phyloP scores from a whole-genome alignment of 1,284 basidiomycete genomes.

The Sphaerobolus stellatus region DNA sequence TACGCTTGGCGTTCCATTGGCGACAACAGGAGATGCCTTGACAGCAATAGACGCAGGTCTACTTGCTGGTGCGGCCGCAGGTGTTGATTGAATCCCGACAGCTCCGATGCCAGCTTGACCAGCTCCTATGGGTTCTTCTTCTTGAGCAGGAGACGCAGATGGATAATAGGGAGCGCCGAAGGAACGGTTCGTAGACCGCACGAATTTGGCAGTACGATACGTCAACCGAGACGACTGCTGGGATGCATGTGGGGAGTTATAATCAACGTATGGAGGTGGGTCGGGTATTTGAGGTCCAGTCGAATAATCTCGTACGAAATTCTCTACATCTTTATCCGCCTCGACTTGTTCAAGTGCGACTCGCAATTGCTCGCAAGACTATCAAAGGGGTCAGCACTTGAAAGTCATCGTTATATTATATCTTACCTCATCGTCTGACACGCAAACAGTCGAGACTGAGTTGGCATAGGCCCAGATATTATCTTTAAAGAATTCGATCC shows the following conservation, averaged over 20 bases:
- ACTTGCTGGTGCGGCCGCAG: background rate
- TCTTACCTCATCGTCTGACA: slow-evolving; percentile 92
- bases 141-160: slow-evolving; percentile 37
- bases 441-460: slow-evolving; percentile 92
- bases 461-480: slow-evolving; percentile 97
- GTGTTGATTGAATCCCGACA: slow-evolving; percentile 24
- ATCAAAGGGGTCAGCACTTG: slow-evolving; percentile 2
- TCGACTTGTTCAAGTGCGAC: slow-evolving; percentile 82
- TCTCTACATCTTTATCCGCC: slow-evolving; percentile 78
- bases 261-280: slow-evolving; percentile 80
- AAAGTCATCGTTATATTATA: slow-evolving; percentile 20
- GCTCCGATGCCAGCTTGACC: slow-evolving; percentile 70
- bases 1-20: slow-evolving; percentile 11
- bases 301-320: slow-evolving; percentile 81
- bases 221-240: slow-evolving; percentile 54
- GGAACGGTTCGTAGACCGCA: slow-evolving; percentile 54
- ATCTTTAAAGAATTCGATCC: slow-evolving; percentile 92
- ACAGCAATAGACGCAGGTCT: slow-evolving; percentile 7
- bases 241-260: slow-evolving; percentile 61
- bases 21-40: slow-evolving; percentile 5
- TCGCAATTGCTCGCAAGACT: slow-evolving; percentile 90
- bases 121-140: slow-evolving; percentile 42
- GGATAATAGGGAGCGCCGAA: slow-evolving; percentile 29
- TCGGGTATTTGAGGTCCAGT: slow-evolving; percentile 86
- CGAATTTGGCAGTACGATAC: slow-evolving; percentile 57